Base-by-base conservation (phyloP, 2,329 filamentous ascomycete genomes). In the Fusarium gaditjirri region DNA sequence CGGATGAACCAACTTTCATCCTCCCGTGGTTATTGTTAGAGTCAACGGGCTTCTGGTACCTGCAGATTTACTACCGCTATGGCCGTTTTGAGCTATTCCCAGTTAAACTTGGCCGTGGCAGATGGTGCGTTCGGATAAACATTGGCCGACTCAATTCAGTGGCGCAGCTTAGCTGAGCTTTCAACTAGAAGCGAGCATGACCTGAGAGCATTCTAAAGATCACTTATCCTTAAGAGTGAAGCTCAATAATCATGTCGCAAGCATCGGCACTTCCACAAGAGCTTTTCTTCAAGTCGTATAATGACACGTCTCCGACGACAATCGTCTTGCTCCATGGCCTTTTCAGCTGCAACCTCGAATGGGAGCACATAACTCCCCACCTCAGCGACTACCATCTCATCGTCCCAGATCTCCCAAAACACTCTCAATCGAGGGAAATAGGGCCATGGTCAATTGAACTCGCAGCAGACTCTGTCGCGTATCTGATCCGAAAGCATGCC, bases 351-450 rank as follows among this genome's bases (percentile, higher is more conserved):
- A 78, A 79, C 63, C 74, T 81, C 8, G 82, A 83, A 57, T 83
- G 76, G 75, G 70, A 65, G 8, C 74, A 78, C 58, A 79, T 84
- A 21, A 75, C 78, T 47, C 79, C 81, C 12, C 76, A 80, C 47
- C 76, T 85, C 2, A 33, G 69, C 3, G 76, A 79, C 42, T 83
- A 84, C 60, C 83, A 84, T 63, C 71, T 85, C 11, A 74, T 85
- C 8, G 58, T 82, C 8, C 78, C 80, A 17, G 83, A 85, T 65
- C 72, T 84, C 2, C 80, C 80, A 5, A 75, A 77, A 10, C 83
- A 85, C 62, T 83, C 81, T 11, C 65, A 72, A 16, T 84, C 83
- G 19, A 68, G 71, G 12, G 68, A 77, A 39, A 58, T 83, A 31
- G 58, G 66, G 4, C 80, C 80, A 1, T 79, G 77, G 39, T 78